phyloP scores from a whole-genome alignment of 805 yeast genomes.

The Pichia pseudocactophila region DNA sequence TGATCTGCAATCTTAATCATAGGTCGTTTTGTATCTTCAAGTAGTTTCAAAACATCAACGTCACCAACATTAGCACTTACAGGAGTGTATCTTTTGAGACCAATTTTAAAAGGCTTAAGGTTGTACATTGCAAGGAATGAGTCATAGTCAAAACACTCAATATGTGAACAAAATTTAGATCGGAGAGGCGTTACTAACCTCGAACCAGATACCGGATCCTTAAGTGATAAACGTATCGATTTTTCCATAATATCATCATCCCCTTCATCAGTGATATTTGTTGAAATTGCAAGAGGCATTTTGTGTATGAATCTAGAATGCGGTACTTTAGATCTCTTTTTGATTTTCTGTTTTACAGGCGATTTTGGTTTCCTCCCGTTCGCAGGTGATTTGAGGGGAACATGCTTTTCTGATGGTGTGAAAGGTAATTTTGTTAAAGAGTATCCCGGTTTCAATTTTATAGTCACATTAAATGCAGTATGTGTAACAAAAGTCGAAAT shows the following conservation, averaged over 20 bases:
- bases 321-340: constrained; percentile 9
- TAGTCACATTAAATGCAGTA: background rate
- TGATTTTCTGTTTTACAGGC: constrained; percentile 1
- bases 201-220: constrained; percentile 28
- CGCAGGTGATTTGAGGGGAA: background rate
- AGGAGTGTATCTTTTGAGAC: constrained; percentile 13
- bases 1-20: constrained; percentile 16
- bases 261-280: constrained; percentile 8
- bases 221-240: constrained; percentile 22
- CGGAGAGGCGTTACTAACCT: constrained; percentile 25
- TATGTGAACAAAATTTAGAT: constrained; percentile 27
- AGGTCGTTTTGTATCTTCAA: constrained; percentile 21
- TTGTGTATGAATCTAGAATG: constrained; percentile 11
- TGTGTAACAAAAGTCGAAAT: background rate
- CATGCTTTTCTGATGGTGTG: too few relatives aligned
- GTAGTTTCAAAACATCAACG: constrained; percentile 16
- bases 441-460: background rate
- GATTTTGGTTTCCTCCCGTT: background rate
- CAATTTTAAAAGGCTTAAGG: constrained; percentile 22
- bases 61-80: constrained; percentile 12
- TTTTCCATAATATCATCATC: constrained; percentile 26
- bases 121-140: constrained; percentile 24
- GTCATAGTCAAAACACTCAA: constrained; percentile 28
- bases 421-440: too few relatives aligned
- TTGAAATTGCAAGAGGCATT: constrained; percentile 19